These are phyloP conservation scores for Botrytis porri DNA, from an alignment of 2,329 filamentous ascomycete genomes.

Conservation along the genomic window DNA sequence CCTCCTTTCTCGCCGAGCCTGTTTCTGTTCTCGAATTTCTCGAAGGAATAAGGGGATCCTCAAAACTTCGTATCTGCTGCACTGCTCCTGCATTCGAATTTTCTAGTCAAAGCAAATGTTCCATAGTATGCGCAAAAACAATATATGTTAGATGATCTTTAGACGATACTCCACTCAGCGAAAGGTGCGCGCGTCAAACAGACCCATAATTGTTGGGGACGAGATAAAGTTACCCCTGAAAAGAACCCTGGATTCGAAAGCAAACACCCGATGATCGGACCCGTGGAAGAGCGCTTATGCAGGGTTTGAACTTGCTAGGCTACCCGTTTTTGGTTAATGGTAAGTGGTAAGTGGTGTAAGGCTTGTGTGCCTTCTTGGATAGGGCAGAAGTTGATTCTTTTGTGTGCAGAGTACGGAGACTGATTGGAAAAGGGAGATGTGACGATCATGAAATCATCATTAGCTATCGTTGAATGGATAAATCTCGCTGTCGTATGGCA, in stretches of 20 bases:
- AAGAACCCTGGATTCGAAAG: not conserved
- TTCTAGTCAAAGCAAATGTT: not conserved
- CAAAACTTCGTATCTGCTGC: conserved; percentile 1
- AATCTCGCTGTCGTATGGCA: not conserved
- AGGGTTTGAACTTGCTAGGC: not conserved
- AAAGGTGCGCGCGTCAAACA: conserved; percentile 5
- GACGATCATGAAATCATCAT: not conserved
- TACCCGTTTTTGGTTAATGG: not conserved
- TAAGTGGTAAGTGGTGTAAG: no score
- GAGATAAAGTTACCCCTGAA: conserved; percentile 5
- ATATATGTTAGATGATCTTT: not conserved
- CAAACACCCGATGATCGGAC: not conserved
- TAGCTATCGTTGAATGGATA: not conserved
- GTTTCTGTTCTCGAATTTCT: not conserved
- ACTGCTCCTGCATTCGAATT: not conserved
- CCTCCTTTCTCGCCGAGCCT: not conserved
- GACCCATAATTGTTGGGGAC: conserved; percentile 6
- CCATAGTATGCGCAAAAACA: not conserved
- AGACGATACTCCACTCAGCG: not conserved
- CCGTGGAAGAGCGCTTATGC: not conserved
- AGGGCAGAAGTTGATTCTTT: not conserved
- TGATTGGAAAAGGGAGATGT: not conserved
- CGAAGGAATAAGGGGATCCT: not conserved
- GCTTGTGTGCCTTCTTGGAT: not conserved
- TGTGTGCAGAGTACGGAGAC: not conserved